phyloP scores from a whole-genome alignment of 169 alveolate genomes.

The Eimeria zaria region DNA sequence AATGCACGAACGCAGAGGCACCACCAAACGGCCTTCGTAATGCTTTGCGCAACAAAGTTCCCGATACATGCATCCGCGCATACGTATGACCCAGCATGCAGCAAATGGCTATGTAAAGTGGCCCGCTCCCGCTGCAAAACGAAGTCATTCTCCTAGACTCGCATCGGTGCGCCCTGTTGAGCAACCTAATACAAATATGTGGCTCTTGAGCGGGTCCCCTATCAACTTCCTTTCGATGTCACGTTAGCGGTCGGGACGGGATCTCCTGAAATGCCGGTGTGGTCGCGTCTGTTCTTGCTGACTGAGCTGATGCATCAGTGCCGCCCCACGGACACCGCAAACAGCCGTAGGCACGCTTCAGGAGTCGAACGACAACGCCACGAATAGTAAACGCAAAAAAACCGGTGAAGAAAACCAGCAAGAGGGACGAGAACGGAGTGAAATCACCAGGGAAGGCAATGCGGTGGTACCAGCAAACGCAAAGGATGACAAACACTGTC shows the following conservation, averaged over 20 bases:
- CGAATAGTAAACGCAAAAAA: conserved; percentile 67
- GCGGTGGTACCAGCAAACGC: conserved; percentile 78
- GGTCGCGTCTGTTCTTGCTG: conserved; percentile 28
- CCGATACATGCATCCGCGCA: neutral
- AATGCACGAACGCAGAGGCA: neutral
- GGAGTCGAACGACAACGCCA: conserved; percentile 65
- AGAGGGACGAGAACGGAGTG: conserved; percentile 61
- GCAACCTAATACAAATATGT: neutral
- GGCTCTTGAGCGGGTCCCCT: neutral
- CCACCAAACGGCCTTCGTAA: neutral
- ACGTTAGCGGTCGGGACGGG: neutral
- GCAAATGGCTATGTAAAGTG: neutral
- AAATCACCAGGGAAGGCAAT: conserved; percentile 60
- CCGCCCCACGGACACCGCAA: conserved; percentile 54
- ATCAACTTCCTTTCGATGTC: neutral
- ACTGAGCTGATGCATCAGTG: conserved; percentile 8
- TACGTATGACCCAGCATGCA: neutral
- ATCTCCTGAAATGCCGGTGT: conserved; percentile 23
- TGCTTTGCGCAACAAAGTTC: neutral
- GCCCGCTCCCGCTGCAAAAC: conserved; percentile 22
- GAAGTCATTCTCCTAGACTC: neutral
- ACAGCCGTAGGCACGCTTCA: conserved; percentile 51
- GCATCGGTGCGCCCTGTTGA: conserved; percentile 1
- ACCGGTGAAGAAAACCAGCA: conserved; percentile 59
- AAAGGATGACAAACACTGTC: conserved; percentile 62